Evolutionary conservation across 2,329 filamentous ascomycete genomes (phyloP), one percentile per base, ranked within the genome.

Genomic region (Xylaria sp.): DNA sequence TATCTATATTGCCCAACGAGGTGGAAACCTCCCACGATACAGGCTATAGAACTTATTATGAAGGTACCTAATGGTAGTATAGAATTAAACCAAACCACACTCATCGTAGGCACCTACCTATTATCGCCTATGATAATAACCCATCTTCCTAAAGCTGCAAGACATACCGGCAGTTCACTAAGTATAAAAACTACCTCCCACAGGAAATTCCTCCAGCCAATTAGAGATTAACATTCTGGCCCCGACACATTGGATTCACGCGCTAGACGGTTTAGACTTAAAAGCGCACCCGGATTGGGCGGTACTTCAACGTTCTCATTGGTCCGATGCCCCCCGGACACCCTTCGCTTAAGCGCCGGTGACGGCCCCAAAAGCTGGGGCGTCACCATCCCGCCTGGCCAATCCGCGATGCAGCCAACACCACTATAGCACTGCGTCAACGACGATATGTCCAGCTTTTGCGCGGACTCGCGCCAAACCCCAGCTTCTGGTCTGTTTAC

Each of bases 311-410:
- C 4, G 14, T 17, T 58, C 54, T 65, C 67, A 71, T 71, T 71
- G 64, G 69, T 17, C 19, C 65, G 42, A 47, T 5, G 59, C 60
- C 50, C n/a, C 58, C 69, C 69, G 7, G 54, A 50, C 53, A 57
- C 60, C 55, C 30, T 36, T 62, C 53, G 48, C 63, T 36, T 76
- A 76, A 76, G 74, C 74, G 74, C 74, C 72, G 67, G 69, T 70
- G 56, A 68, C 19, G 68, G 65, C 70, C 67, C 71, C 32, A 39
- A 54, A 67, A 71, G 61, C 71, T 70, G 67, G 70, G 72, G 61
- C 61, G 36, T 70, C 61, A 55, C 55, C 64, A 47, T 50, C 45
- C 8, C 17, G 39, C 66, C 45, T 21, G 56, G 30, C 74, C 74
- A 76, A 75, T 76, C 71, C 68, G 56, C 67, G 60, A 24, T 45